These are phyloP conservation scores for Nicotiana tomentosiformis DNA, from an alignment of 257 asterid genomes.

Conservation along the genomic window DNA sequence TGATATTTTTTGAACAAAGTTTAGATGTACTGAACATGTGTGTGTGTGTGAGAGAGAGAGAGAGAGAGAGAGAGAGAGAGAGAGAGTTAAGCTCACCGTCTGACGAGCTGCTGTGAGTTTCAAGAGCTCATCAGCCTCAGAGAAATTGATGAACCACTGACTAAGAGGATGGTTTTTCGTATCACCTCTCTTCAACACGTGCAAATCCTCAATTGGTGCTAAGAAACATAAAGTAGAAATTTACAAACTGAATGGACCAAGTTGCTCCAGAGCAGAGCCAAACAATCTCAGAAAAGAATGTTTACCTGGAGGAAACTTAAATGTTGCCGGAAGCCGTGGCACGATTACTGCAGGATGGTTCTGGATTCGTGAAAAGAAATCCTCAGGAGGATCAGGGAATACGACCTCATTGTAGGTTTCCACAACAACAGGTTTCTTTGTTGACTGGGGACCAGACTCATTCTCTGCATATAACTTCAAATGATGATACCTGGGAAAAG, in stretches of 20 bases:
- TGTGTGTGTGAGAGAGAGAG: background rate
- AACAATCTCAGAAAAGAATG: background rate
- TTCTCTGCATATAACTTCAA: slow-evolving; percentile 61
- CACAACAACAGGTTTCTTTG: slow-evolving; percentile 64
- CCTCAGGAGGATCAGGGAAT: slow-evolving; percentile 65
- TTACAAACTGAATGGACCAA: slow-evolving; percentile 10
- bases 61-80: background rate
- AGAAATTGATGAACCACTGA: slow-evolving; percentile 69
- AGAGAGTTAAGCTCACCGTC: slow-evolving; percentile 35
- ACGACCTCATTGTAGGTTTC: slow-evolving; percentile 71
- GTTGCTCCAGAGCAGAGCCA: slow-evolving; percentile 3
- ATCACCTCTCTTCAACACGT: slow-evolving; percentile 46
- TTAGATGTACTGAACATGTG: background rate
- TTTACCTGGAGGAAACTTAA: slow-evolving; percentile 39
- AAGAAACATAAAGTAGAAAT: slow-evolving; percentile 15
- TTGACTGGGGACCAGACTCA: slow-evolving; percentile 64
- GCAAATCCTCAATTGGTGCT: slow-evolving; percentile 36
- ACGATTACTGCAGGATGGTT: slow-evolving; percentile 67
- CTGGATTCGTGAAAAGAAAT: slow-evolving; percentile 57
- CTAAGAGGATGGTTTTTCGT: slow-evolving; percentile 52
- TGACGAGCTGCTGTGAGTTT: slow-evolving; percentile 76
- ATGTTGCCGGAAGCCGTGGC: slow-evolving; percentile 48
- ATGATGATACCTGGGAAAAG: slow-evolving; percentile 56
- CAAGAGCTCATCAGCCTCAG: slow-evolving; percentile 81
- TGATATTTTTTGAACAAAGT: background rate